These are phyloP conservation scores for Phytophthora brassicae DNA, from an alignment of 352 stramenopile genomes.

Conservation along the genomic window DNA sequence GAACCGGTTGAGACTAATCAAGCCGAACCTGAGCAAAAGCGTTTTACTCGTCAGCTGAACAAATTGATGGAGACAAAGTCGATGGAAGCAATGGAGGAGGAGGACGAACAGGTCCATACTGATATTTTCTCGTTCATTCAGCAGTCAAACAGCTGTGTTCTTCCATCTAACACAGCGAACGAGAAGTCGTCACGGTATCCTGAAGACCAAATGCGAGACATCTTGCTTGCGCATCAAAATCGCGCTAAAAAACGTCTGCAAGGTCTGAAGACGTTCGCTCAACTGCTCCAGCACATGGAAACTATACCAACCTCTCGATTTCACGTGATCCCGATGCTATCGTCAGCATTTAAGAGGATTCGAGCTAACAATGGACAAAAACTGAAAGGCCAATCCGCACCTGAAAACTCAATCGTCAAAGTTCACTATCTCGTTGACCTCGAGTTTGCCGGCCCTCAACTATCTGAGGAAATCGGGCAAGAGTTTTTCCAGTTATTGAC, in stretches of 20 bases:
- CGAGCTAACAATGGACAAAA: slow-evolving; percentile 4
- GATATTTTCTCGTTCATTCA: slow-evolving; percentile 87
- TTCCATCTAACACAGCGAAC: slow-evolving; percentile 5
- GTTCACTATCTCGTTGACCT: slow-evolving; percentile 77
- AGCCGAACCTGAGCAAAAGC: slow-evolving; percentile 31
- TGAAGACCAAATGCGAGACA: slow-evolving; percentile 49
- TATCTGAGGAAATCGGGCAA: slow-evolving; percentile 45
- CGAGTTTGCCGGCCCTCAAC: slow-evolving; percentile 58
- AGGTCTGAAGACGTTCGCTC: slow-evolving; percentile 69
- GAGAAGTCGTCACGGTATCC: slow-evolving; percentile 14
- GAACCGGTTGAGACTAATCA: neutral
- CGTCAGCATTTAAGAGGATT: slow-evolving; percentile 71
- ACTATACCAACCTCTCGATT: slow-evolving; percentile 64
- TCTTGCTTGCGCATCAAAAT: slow-evolving; percentile 54
- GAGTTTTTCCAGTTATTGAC: slow-evolving; percentile 75
- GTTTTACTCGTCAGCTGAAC: slow-evolving; percentile 59
- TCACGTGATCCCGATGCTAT: slow-evolving; percentile 76
- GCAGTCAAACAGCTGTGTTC: slow-evolving; percentile 34
- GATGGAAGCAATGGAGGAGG: slow-evolving; percentile 75
- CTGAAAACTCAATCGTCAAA: slow-evolving; percentile 46
- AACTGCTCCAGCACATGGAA: slow-evolving; percentile 49
- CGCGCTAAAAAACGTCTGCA: slow-evolving; percentile 52
- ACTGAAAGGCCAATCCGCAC: neutral
- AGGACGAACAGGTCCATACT: slow-evolving; percentile 80
- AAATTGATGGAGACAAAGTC: slow-evolving; percentile 75